Evolutionary conservation across 768 basidiomycete genomes (phyloP).

Genomic region (Rhizopogon vinicolor): DNA sequence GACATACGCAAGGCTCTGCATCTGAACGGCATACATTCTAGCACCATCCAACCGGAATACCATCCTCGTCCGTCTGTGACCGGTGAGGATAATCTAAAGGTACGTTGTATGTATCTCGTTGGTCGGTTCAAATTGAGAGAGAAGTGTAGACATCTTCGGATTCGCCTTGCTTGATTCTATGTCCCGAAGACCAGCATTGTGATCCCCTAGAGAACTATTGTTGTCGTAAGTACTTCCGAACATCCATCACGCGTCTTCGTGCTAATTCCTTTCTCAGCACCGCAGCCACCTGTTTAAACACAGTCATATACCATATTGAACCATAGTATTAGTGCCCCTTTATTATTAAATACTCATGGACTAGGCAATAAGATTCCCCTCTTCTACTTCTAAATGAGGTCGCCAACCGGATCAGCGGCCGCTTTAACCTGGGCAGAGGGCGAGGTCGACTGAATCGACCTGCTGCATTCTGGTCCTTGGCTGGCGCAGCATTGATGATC

Average conservation of each 20-base stretch:
- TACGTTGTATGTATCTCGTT: slow-evolving; percentile 20
- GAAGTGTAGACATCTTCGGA: slow-evolving; percentile 40
- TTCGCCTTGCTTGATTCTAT: slow-evolving; percentile 71
- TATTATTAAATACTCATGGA: no score
- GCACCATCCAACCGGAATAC: slow-evolving; percentile 93
- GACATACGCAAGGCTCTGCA: slow-evolving; percentile 84
- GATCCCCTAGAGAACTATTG: slow-evolving; percentile 68
- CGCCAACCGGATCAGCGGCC: no score
- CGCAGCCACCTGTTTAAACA: slow-evolving; percentile 13
- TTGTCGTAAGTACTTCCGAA: slow-evolving; percentile 55
- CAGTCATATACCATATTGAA: neutral
- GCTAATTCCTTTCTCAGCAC: slow-evolving; percentile 32
- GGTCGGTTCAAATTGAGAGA: slow-evolving; percentile 1
- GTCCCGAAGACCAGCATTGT: slow-evolving; percentile 66
- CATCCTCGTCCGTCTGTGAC: slow-evolving; percentile 28
- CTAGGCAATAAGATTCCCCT: no score
- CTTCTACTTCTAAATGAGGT: no score
- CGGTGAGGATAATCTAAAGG: slow-evolving; percentile 46
- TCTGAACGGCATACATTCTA: slow-evolving; percentile 88
- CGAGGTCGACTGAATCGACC: no score
- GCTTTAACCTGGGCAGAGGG: no score
- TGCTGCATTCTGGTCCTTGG: no score
- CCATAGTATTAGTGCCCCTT: no score
- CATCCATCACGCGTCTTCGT: neutral
- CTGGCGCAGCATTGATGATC: no score